Base-by-base conservation (phyloP, 2,329 filamentous ascomycete species). In the Fusarium praegraminearum region DNA sequence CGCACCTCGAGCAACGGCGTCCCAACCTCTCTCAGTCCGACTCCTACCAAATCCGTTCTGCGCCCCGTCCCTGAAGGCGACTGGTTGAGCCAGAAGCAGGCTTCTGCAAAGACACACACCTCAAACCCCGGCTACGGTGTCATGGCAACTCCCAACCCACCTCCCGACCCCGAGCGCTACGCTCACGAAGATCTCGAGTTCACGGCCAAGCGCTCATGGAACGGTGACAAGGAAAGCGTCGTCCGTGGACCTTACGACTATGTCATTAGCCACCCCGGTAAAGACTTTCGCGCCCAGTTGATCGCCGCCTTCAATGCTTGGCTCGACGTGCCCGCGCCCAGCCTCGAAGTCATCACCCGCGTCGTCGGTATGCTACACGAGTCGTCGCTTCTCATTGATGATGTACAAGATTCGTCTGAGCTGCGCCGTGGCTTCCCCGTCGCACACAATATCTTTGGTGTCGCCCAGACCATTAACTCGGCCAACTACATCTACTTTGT, bases 401-500 rank as follows among this genome's bases (percentile, higher is more conserved):
- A 97, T 78, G 93, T 97, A 9, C 92, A 97, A 82, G 93, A 97
- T 80, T 89, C 87, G 43, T 94, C 91, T 3, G 81, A 89, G 67
- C 85, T 97, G 30, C 90, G 93, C 41, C 87, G 93, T 41, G 93
- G 93, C 43, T 85, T 93, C 40, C 93, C 93, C 15, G 93, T 95
- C 22, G 92, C 93, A 5, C 92, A 97, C 80, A 88, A 84, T 78
- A 93, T 97, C 73, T 97, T 94, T 76, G 93, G 93, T 66, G 89
- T 91, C 5, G 90, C 93, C 8, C 93, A 97, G 80, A 96, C 93
- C 44, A 96, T 97, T 81, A 97, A 97, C 80, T 91, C 90, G 51
- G 93, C 93, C 69, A 97, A 97, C 80, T 97, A 97, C 80, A 88
- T 95, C 62, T 97, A 96, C 83, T 96, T 97, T 78, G 84, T 86